Conservation (phyloP, 179 eudicot genomes). For the Sideroxylon spinosum region DNA sequence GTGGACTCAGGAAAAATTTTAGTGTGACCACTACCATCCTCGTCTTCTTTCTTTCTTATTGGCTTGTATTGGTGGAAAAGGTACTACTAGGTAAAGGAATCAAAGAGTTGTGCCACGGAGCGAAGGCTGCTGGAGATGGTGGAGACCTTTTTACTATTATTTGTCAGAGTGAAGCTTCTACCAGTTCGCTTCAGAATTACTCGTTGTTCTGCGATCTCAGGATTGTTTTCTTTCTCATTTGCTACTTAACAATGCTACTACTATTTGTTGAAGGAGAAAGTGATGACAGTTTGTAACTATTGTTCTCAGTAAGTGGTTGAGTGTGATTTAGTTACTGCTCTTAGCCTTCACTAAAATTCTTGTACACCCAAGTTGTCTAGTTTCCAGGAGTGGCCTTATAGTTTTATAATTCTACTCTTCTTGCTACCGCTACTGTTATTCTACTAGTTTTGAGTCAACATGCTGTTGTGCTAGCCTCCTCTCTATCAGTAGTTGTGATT, state of each 20-base stretch:
- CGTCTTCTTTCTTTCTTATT: constrained; percentile 31
- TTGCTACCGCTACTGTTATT: constrained; percentile 52
- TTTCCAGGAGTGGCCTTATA: constrained; percentile 51
- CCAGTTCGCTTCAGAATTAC: constrained; percentile 52
- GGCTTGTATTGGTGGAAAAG: constrained; percentile 46
- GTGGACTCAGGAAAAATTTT: constrained; percentile 32
- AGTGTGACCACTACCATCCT: constrained; percentile 26
- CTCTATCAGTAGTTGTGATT: constrained; percentile 80
- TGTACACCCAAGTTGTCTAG: constrained; percentile 37
- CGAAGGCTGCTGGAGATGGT: constrained; percentile 18
- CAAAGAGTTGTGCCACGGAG: constrained; percentile 62
- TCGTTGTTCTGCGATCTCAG: constrained; percentile 35
- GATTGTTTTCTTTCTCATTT: constrained; percentile 80
- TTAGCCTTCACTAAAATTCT: constrained; percentile 32
- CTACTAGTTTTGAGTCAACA: constrained; percentile 76
- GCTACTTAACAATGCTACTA: constrained; percentile 25
- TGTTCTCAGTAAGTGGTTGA: constrained; percentile 34
- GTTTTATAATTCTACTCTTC: constrained; percentile 42
- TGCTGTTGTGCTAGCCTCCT: constrained; percentile 89
- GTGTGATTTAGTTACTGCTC: constrained; percentile 24
- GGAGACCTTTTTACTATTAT: constrained; percentile 28
- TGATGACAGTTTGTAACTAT: constrained; percentile 33
- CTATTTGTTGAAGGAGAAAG: constrained; percentile 26
- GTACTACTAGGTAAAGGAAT: constrained; percentile 60
- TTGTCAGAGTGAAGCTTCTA: constrained; percentile 69